Percentiles rank a stretch among this genome's conserved stretches.
phyloP scores from a whole-genome alignment of 345 rosid species.

The Raphanus sativus region DNA sequence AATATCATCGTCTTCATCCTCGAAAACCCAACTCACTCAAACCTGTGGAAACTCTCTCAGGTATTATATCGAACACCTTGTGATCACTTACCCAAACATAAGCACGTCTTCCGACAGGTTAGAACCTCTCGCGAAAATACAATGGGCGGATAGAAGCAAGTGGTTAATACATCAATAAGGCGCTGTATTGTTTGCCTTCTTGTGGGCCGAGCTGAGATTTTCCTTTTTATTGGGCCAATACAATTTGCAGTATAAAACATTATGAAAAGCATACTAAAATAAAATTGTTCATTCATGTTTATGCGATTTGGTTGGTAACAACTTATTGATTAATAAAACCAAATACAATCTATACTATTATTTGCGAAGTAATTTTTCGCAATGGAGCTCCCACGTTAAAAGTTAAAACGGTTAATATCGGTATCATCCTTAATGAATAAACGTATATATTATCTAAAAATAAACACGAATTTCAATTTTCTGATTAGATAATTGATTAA shows the following conservation, averaged over 20 bases:
- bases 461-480: too few relatives aligned
- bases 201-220: neutral
- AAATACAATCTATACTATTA: too few relatives aligned
- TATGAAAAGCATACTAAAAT: too few relatives aligned
- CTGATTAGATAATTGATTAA: too few relatives aligned
- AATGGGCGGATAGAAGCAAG: neutral
- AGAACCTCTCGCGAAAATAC: neutral
- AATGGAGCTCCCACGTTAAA: too few relatives aligned
- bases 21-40: neutral
- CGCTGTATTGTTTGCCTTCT: neutral
- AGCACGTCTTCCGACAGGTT: neutral
- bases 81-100: neutral
- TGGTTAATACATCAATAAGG: neutral
- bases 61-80: conserved; percentile 24
- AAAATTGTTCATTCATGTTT: too few relatives aligned
- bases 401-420: too few relatives aligned
- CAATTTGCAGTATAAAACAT: neutral
- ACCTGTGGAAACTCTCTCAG: conserved; percentile 9
- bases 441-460: too few relatives aligned
- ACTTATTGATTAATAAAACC: neutral
- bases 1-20: conserved; percentile 36
- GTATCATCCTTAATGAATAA: too few relatives aligned
- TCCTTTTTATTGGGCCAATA: neutral
- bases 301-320: too few relatives aligned
- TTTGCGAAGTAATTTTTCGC: too few relatives aligned